These are phyloP conservation scores for Colletotrichum liaoningense DNA, from an alignment of 2,329 filamentous ascomycete genomes.

Conservation along the genomic window DNA sequence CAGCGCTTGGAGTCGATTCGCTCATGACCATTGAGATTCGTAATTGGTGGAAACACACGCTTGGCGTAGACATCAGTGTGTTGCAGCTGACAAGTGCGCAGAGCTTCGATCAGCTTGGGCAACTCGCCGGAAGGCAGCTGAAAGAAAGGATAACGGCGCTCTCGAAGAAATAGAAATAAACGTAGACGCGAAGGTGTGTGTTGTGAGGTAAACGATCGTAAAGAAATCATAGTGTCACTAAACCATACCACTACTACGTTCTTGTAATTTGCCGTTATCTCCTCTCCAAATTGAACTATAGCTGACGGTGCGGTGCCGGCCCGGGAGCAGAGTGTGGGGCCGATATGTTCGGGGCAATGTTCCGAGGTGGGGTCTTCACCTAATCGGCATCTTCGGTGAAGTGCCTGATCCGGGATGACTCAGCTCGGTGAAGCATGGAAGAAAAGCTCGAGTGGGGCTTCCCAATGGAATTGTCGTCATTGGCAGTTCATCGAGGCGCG, in stretches of 20 bases:
- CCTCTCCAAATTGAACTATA: no score
- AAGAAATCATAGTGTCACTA: not conserved
- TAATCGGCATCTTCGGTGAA: not conserved
- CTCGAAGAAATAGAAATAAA: not conserved
- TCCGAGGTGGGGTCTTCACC: not conserved
- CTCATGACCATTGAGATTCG: conserved; percentile 34
- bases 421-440: conserved; percentile 19
- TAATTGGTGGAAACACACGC: conserved; percentile 29
- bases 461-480: conserved; percentile 30
- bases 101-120: conserved; percentile 20
- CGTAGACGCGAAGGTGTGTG: not conserved
- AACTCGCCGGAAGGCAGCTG: conserved; percentile 1
- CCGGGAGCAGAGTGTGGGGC: not conserved
- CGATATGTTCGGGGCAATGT: not conserved
- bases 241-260: not conserved
- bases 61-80: conserved; percentile 16
- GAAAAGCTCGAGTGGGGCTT: conserved; percentile 14
- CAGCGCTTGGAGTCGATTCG: conserved; percentile 28
- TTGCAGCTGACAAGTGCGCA: conserved; percentile 16
- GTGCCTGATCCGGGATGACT: not conserved
- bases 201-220: no score
- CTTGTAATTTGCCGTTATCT: not conserved
- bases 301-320: no score
- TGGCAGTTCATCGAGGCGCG: not conserved
- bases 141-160: not conserved